Base-by-base conservation (phyloP, 2,329 filamentous ascomycete genomes). In the Kalmusia sp. region DNA sequence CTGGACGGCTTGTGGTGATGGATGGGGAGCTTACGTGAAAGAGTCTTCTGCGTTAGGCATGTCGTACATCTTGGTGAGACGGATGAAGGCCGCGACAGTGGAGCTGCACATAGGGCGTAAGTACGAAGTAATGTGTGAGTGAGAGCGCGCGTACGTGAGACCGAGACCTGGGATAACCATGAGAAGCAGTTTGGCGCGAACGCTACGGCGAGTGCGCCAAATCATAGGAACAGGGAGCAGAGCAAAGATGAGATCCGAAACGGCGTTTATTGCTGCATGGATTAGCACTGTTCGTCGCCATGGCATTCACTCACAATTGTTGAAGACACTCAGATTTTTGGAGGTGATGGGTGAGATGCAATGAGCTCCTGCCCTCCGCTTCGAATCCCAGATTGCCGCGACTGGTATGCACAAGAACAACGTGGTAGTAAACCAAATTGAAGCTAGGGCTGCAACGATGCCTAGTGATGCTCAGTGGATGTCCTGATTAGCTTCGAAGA, bases 391-490 rank as follows among this genome's bases (percentile, higher is more conserved):
- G 3, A 70, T 68, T 4, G 78, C 77, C 4, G 62, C 53, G n/a
- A 82, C 66, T 1, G 80, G 79, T 14, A 72, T 56, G 52, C 79
- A 82, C 34, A 77, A 71, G 57, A 81, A 77, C 9, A 82, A 72
- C 28, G 80, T 57, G 0, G 79, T 79, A 6, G 73, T 65, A 8
- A 72, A 65, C 64, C 79, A 80, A 21, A 73, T 64, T 4, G 81
- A 49, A 2, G 71, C 75, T 44, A 80, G 77, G 17, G 68, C 59
- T 17, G 74, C 37, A 0, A 56, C 45, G 8, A 59, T 30, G 25
- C 49, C 61, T 66, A 33, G 5, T 7, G 12, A 19, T 7, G 19
- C 31, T 64, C 19, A 64, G 56, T 31, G 31, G 8, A 24, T n/a
- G n/a, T n/a, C n/a, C 3, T 47, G 14, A 6, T 2, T 12, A 39